Evolutionary conservation across 176 grass and related monocot genomes (phyloP).

Genomic region (Saccharum officinarum): DNA sequence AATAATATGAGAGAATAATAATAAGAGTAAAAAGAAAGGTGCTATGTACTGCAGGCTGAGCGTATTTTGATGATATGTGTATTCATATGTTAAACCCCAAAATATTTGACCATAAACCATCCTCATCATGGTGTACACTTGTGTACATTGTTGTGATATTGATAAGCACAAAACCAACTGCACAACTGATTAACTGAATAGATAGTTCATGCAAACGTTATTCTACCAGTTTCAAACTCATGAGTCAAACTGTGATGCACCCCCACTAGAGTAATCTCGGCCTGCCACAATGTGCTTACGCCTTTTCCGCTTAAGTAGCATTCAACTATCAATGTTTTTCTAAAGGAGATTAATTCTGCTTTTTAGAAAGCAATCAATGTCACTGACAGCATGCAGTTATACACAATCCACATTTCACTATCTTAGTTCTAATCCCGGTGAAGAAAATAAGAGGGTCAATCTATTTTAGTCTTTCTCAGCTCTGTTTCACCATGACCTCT

Average conservation of each 20-base stretch:
- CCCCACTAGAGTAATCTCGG: background rate
- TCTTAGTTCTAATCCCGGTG: slow-evolving; percentile 12
- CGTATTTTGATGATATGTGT: background rate
- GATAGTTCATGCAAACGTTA: background rate
- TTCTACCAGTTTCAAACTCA: background rate
- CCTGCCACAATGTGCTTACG: background rate
- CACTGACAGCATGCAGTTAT: slow-evolving; percentile 8
- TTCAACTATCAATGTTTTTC: background rate
- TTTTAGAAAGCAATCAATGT: background rate
- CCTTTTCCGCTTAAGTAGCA: background rate
- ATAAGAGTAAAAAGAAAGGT: background rate
- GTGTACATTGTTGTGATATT: background rate
- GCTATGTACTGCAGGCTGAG: background rate
- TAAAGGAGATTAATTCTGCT: no score
- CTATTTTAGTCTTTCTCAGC: background rate
- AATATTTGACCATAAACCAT: background rate
- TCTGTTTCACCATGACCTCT: background rate
- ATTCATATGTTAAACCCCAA: background rate
- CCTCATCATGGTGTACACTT: background rate
- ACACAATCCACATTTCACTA: slow-evolving; percentile 17
- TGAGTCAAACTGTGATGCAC: background rate
- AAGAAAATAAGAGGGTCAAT: background rate
- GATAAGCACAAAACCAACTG: background rate
- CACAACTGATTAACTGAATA: background rate
- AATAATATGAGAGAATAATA: no score